Base-by-base conservation (phyloP, 2,329 filamentous ascomycete species). In the Stagonosporopsis cucurbitacearum region DNA sequence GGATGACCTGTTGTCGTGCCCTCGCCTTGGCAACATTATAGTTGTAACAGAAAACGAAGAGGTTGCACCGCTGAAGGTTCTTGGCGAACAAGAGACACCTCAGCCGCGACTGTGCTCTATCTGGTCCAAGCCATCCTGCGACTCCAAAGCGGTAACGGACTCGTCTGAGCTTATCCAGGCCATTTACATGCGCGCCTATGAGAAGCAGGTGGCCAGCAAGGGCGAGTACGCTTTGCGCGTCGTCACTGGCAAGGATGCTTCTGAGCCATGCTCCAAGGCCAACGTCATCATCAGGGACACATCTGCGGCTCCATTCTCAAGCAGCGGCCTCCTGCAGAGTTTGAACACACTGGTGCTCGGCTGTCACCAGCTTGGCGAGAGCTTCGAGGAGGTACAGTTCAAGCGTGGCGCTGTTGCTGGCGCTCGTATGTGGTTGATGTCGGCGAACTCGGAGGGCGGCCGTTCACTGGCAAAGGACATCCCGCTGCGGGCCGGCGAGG, bases 331-430 rank as follows among this genome's bases (percentile, higher is more conserved):
- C 19, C 68, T 74, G 52, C 62, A 68, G 45, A 65, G 63, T 45
- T 43, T 75, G 40, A 71, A 74, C 43, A 42, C 66, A 28, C 68
- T 75, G 17, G 69, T 70, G 20, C 61, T 75, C 28, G 71, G 71
- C 37, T 75, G 71, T 36, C 71, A 69, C 50, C 67, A 70, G 49
- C 72, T 71, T 49, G 69, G 72, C 35, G 69, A 73, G 37, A 72
- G 71, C 64, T 62, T 75, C 37, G 66, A 75, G 48, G 72, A 75
- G 57, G 69, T 75, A 49, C 71, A 72, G 36, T 75, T 75, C 67
- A 75, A 75, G 60, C 71, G 69, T 17, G 68, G 67, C 13, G 63
- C 63, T 9, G 71, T 73, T 35, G 65, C 62, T 19, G 62, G 66
- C 20, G 58, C 60, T 42, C 63, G 62, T 36, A 63, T 74, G 59